Percentiles rank a stretch among this genome's conserved stretches.
These are phyloP conservation scores for Nectriaceae sp. DNA, from an alignment of 2,329 filamentous ascomycete species.

Conservation along the genomic window DNA sequence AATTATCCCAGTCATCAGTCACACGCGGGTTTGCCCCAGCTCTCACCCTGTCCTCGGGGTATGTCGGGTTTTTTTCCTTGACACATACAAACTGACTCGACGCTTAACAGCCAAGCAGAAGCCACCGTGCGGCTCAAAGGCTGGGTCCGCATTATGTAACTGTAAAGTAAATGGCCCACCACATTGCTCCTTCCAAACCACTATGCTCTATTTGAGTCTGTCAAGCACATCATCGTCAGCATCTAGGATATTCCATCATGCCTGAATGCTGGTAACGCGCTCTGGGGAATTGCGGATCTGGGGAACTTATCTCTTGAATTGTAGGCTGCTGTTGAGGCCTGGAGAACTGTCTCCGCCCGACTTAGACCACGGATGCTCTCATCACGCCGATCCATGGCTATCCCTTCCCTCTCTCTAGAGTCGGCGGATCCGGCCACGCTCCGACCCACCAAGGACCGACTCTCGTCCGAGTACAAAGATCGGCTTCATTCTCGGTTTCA, in stretches of 20 bases:
- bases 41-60: not conserved
- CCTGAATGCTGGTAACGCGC: not conserved
- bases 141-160: not conserved
- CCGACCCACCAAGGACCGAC: constrained; percentile 7
- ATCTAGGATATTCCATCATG: not conserved
- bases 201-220: not conserved
- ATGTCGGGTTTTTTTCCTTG: not conserved
- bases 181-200: not conserved
- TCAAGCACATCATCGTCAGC: not conserved
- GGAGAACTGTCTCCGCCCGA: not conserved
- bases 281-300: not conserved
- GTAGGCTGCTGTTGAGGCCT: not conserved
- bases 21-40: not conserved
- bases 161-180: not conserved
- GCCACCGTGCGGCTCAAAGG: not conserved
- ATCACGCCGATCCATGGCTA: constrained; percentile 1
- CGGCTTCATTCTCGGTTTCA: constrained; percentile 12
- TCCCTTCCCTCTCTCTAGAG: constrained; percentile 1
- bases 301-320: not conserved
- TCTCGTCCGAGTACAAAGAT: constrained; percentile 3
- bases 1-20: not conserved
- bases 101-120: not conserved
- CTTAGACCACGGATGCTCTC: not conserved
- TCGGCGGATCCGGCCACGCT: constrained; percentile 6
- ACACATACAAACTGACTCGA: not conserved